Conservation (phyloP, 106 monocot species). For the Posidonia australis region DNA sequence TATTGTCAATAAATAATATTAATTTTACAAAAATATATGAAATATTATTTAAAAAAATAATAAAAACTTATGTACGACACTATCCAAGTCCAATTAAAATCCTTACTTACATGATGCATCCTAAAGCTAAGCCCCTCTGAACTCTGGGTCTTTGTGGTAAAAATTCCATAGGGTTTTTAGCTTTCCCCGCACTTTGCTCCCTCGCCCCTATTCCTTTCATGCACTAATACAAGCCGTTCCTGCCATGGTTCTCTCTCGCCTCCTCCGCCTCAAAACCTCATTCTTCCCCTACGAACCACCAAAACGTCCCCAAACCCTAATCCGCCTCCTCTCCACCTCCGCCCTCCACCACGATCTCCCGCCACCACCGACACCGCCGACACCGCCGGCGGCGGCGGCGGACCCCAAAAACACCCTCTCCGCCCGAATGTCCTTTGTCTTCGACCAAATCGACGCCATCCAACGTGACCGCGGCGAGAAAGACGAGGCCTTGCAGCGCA, state of each 20-base stretch:
- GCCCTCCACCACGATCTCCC: neutral
- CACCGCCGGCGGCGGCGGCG: neutral
- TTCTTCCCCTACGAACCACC: neutral
- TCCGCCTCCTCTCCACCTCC: neutral
- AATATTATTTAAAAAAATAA: no score
- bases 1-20: no score
- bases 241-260: slow-evolving; percentile 5
- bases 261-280: neutral
- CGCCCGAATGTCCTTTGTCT: slow-evolving; percentile 83
- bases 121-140: no score
- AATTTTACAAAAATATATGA: no score
- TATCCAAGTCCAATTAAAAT: no score
- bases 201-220: no score
- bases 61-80: no score
- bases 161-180: no score
- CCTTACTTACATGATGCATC: no score
- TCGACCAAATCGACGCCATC: slow-evolving; percentile 88
- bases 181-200: no score
- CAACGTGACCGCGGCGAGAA: slow-evolving; percentile 36
- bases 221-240: no score
- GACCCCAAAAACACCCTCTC: slow-evolving; percentile 55
- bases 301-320: neutral
- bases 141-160: no score
- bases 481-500: slow-evolving; percentile 72
- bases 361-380: neutral